Percentiles rank a stretch among this genome's conserved stretches.
Evolutionary conservation across 2,329 filamentous ascomycete species (phyloP).

Genomic region (Fusarium sp.): DNA sequence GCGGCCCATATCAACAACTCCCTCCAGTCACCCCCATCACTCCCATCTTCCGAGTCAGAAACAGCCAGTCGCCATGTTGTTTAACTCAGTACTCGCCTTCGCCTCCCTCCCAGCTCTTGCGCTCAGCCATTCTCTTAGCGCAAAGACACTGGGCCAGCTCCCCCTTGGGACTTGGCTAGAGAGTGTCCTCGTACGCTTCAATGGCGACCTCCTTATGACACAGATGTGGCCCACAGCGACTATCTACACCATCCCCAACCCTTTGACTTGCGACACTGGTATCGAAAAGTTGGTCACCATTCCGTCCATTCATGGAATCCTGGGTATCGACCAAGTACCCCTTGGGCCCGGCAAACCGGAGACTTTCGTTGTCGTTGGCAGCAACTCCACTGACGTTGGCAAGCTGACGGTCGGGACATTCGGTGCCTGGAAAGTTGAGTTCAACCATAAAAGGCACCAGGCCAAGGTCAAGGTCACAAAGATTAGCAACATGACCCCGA

Average conservation of each 20-base stretch:
- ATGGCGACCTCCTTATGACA: not conserved
- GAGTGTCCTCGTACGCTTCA: not conserved
- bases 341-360: not conserved
- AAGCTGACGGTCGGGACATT: conserved; percentile 13
- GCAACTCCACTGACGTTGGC: conserved; percentile 15
- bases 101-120: not conserved
- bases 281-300: conserved; percentile 1
- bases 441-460: not conserved
- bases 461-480: not conserved
- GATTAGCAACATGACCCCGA: conserved; percentile 17
- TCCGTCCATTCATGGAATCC: conserved; percentile 4
- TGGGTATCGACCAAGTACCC: conserved; percentile 13
- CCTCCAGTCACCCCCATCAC: not conserved
- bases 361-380: conserved; percentile 16
- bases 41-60: fast-evolving
- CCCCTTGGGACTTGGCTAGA: conserved; percentile 11
- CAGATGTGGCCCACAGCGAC: conserved; percentile 15
- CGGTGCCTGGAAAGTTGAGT: conserved; percentile 13
- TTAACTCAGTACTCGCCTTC: not conserved
- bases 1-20: too few relatives aligned
- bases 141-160: conserved; percentile 8
- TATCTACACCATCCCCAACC: not conserved
- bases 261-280: not conserved
- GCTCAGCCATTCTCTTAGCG: not conserved
- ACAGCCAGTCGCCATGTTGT: not conserved